phyloP scores from a whole-genome alignment of 2,329 filamentous ascomycete species.

The Fusarium oxysporum region DNA sequence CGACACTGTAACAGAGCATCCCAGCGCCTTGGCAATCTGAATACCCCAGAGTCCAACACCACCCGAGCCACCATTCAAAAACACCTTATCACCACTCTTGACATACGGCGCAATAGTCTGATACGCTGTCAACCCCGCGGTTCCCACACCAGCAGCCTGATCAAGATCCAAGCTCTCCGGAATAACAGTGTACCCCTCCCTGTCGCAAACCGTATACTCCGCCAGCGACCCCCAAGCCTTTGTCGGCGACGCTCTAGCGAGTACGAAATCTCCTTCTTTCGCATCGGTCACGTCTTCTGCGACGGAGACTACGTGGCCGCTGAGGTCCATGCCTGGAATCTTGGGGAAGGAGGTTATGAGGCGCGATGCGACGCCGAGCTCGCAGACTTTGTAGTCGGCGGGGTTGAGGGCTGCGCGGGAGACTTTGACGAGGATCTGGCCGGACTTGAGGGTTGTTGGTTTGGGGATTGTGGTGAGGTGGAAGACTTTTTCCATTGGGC shows the following conservation, averaged over 20 bases:
- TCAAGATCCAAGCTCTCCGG: constrained; percentile 55
- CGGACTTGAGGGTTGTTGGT: constrained; percentile 40
- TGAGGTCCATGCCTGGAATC: constrained; percentile 63
- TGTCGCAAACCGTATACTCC: constrained; percentile 55
- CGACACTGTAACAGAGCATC: constrained; percentile 69
- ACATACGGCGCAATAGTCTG: constrained; percentile 61
- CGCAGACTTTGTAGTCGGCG: constrained; percentile 62
- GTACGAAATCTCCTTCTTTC: constrained; percentile 56
- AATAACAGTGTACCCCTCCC: constrained; percentile 52
- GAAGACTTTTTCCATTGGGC: constrained; percentile 41
- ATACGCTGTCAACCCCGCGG: constrained; percentile 62
- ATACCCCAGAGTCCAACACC: constrained; percentile 71
- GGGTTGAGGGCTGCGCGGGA: constrained; percentile 59
- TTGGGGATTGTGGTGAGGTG: constrained; percentile 32
- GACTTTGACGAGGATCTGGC: constrained; percentile 58
- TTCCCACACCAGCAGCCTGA: constrained; percentile 57
- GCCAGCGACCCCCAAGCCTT: constrained; percentile 55
- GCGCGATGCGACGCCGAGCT: constrained; percentile 54
- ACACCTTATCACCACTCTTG: constrained; percentile 65
- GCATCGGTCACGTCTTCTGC: constrained; percentile 47
- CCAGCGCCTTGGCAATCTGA: constrained; percentile 72
- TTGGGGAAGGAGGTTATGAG: constrained; percentile 52
- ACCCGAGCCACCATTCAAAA: constrained; percentile 75
- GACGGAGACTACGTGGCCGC: constrained; percentile 58
- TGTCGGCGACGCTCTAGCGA: constrained; percentile 51